Base-by-base conservation (phyloP, 1,139 yeast genomes). In the Geotrichum histeridarum region DNA sequence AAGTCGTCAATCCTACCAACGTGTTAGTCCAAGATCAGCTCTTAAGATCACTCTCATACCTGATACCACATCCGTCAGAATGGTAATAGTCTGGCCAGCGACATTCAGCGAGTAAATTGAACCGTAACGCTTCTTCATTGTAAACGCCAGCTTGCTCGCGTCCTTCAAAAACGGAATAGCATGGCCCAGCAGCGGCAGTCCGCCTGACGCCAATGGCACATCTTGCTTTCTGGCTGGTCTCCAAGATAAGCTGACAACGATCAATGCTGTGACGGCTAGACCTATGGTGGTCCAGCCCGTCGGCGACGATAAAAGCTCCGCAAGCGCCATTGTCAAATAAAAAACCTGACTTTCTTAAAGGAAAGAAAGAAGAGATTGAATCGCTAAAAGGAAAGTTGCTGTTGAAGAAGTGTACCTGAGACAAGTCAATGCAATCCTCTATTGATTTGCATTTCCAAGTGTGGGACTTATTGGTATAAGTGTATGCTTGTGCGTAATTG, bases 91-190 rank as follows among this genome's bases (percentile, higher is more conserved):
- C 12, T 38, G 35, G 14, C 52, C 46, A 4, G 51, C 56, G 14
- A 53, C 42, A 38, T 41, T 45, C 8, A 53, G 15, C 11, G 53
- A 31, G 15, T 39, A 45, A 15, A 53, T 30, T 2, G 51, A 11
- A n/a, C 53, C 53, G 27, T 53, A 53, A 14, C 27, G 22, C 15
- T 53, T 45, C 33, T 46, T 53, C 36, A 44, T 36, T 7, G 36
- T 42, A 22, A 53, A 42, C 18, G 43, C 45, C 8, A 53, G 31
- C 42, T 39, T 22, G 31, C 48, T 37, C 8, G 56, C 50, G 14
- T 53, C 56, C 31, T 42, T 45, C 33, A 51, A 32, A 33, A 51
- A 51, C 9, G 54, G 47, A 27, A 51, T 33, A 2, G 38, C 44
- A 22, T 51, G 54, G 36, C 54, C 54, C 14, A 51, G 11, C 5